Percentiles rank a stretch among this genome's conserved stretches.
These are phyloP conservation scores for Martiniozyma abietophila DNA, from an alignment of 805 yeast species.

Conservation along the genomic window DNA sequence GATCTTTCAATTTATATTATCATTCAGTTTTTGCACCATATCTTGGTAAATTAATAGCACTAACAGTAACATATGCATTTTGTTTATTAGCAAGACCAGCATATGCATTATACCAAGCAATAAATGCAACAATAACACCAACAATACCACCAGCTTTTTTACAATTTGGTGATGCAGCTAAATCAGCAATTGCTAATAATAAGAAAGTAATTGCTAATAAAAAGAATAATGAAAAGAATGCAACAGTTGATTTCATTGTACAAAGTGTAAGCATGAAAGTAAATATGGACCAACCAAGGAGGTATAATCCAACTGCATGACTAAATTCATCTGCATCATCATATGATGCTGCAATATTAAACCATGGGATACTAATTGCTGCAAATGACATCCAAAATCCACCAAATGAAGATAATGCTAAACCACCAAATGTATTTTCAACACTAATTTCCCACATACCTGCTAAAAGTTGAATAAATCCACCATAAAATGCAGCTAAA, in stretches of 20 bases:
- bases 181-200: conserved; percentile 39
- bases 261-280: conserved; percentile 48
- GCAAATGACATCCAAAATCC: conserved; percentile 77
- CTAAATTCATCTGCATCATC: conserved; percentile 34
- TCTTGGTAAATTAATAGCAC: conserved; percentile 24
- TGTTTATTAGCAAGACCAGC: conserved; percentile 60
- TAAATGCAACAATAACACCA: conserved; percentile 52
- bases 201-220: conserved; percentile 47
- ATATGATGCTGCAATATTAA: conserved; percentile 45
- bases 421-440: conserved; percentile 70
- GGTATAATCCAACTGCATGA: conserved; percentile 49
- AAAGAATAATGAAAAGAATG: conserved; percentile 44
- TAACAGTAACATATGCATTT: conserved; percentile 46
- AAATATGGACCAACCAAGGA: conserved; percentile 58
- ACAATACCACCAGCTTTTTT: conserved; percentile 52
- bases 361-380: conserved; percentile 49
- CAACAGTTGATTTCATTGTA: conserved; percentile 47
- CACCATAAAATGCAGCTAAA: conserved; percentile 63
- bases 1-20: too few species aligned
- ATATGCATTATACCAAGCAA: conserved; percentile 64
- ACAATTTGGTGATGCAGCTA: conserved; percentile 34
- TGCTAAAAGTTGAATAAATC: conserved; percentile 59
- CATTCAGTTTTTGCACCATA: conserved; percentile 15
- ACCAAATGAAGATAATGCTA: conserved; percentile 51
- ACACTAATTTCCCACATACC: conserved; percentile 71